Evolutionary conservation across 108 stramenopile genomes (phyloP), one percentile per base, ranked within the genome.

Genomic region (Mediolabrus comicus): DNA sequence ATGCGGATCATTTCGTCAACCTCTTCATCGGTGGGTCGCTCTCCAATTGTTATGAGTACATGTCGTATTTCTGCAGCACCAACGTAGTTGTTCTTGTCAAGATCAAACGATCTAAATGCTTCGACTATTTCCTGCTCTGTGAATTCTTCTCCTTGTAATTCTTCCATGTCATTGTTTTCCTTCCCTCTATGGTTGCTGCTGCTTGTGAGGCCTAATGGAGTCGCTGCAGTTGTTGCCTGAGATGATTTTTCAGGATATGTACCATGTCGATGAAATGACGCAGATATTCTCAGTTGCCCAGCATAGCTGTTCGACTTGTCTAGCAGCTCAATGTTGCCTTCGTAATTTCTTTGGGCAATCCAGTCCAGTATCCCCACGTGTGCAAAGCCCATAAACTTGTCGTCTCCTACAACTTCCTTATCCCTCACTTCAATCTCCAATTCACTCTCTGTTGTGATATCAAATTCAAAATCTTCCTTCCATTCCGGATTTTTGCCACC

Each of bases 1-100:
- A 92, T 89, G 26, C 88, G 77, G 59, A 92, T 92, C 91, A 92
- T 89, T 77, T 92, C 91, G 62, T 89, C 91, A 25, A 92, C 83
- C 82, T 92, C 91, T 71, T 89, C 91, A 65, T 92, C 91, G 2
- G 86, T 86, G 19, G 82, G 86, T 49, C 83, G 77, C 84, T 92
- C 91, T 12, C 91, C 88, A 54, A 92, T 92, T 57, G 86, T 92
- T 10, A 87, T 67, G 29, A 92, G 75, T 25, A 92, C 84, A 65
- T 92, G 91, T 34, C 86, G 67, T 53, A 92, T 87, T 59, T 92
- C 91, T 16, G 87, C 87, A 1, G 87, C 87, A 27, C 88, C 91
- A 28, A 92, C 85, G 51, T 87, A 92, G 64, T 89, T 89, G 67
- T 92, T 92, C 62, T 89, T 82, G 68, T 92, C 91, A 11, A 92